Base-by-base conservation (phyloP, 208 protist genomes). In the Endotrypanum monterogeii region DNA sequence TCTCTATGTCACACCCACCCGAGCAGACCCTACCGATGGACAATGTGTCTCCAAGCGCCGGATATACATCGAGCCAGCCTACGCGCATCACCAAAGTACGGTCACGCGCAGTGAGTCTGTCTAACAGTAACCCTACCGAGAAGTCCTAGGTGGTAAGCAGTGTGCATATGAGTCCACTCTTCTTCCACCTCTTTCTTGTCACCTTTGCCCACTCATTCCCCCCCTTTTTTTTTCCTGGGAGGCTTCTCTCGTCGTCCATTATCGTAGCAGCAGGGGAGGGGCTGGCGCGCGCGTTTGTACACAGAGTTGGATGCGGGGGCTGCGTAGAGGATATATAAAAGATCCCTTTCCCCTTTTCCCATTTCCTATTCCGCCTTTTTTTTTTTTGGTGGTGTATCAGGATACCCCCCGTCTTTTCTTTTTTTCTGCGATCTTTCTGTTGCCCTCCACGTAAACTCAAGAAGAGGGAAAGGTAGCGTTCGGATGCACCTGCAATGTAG, bases 11-110 rank as follows among this genome's bases (percentile, higher is more conserved):
- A n/a, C 46, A 32, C 50, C n/a, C 50, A 0, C 16, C 28, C 46
- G 66, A 56, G 30, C 23, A 9, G 52, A 32, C 55, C 20, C 25
- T 55, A 25, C 50, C 39, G 23, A 5, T 12, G 4, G 68, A 73
- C 68, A 60, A n/a, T n/a, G 61, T 37, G 11, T 25, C 52, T 41
- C 20, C 37, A n/a, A 62, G 9, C 8, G n/a, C 32, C 12, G 14
- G 32, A 30, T n/a, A 6, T 14, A 39, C 25, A 6, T 39, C 20
- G 4, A 37, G n/a, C 39, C 52, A 73, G 35, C 39, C 68, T n/a
- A 37, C 68, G 54, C 55, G 54, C 41, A 51, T 73, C 51, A 60
- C 32, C 1, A 73, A 73, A 55, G 14, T 35, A 50, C 52, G 55
- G 37, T 55, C 68, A 25, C 44, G 9, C 50, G 4, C 32, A 35